Conservation (phyloP, 106 monocot genomes). For the Ottelia alismoides region DNA sequence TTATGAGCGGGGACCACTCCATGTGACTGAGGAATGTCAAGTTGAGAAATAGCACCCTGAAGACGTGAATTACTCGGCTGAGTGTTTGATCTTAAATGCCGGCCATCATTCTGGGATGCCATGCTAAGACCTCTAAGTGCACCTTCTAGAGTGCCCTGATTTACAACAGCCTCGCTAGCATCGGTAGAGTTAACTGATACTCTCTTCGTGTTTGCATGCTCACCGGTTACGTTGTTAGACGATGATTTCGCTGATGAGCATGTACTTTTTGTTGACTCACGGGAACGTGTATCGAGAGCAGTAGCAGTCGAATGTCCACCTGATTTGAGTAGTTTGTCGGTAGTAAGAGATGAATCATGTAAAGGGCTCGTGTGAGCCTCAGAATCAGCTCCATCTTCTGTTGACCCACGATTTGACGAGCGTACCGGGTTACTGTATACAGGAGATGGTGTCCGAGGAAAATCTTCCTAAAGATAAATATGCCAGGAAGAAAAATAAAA, state of each 20-base stretch:
- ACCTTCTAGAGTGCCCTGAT: constrained; percentile 20
- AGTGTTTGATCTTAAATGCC: constrained; percentile 15
- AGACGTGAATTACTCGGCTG: constrained; percentile 22
- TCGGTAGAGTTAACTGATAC: no score
- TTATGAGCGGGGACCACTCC: constrained; percentile 8
- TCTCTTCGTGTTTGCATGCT: constrained; percentile 1
- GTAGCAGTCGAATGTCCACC: not conserved
- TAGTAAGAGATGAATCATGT: constrained; percentile 18
- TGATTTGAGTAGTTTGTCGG: constrained; percentile 9
- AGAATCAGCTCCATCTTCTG: constrained; percentile 20
- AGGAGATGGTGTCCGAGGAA: constrained; percentile 53
- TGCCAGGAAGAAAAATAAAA: no score
- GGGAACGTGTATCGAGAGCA: constrained; percentile 3
- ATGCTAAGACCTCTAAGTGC: constrained; percentile 45
- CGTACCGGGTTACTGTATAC: constrained; percentile 30
- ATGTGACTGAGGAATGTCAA: constrained; percentile 32
- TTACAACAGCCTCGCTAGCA: constrained; percentile 11
- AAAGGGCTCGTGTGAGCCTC: constrained; percentile 8
- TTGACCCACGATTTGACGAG: constrained; percentile 22
- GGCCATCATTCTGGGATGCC: constrained; percentile 27
- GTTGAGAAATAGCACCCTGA: constrained; percentile 14
- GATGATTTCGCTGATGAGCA: constrained; percentile 8
- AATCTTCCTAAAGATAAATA: constrained; percentile 48
- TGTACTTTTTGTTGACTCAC: constrained; percentile 2
- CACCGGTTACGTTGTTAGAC: constrained; percentile 14